phyloP scores from a whole-genome alignment of 176 grass and related monocot genomes.

The Miscanthus lutarioriparius region DNA sequence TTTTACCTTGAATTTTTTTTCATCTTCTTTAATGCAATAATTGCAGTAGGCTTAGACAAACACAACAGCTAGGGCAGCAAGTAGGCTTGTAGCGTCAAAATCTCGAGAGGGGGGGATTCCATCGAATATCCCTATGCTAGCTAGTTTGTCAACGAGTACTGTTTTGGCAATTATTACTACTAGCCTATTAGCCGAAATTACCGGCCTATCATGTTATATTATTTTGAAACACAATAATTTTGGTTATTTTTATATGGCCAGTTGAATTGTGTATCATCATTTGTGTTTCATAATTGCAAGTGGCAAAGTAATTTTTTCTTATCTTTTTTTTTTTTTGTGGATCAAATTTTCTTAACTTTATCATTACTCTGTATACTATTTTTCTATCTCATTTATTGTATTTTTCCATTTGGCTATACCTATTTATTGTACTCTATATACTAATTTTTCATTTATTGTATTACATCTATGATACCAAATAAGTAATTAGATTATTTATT shows the following conservation, averaged over 20 bases:
- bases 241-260: neutral
- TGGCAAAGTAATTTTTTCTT: neutral
- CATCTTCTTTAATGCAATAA: constrained; percentile 20
- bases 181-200: neutral
- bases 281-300: neutral
- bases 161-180: neutral
- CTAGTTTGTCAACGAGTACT: neutral
- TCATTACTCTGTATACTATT: too few species aligned
- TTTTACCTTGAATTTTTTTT: too few species aligned
- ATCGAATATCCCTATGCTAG: neutral
- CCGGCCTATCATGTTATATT: neutral
- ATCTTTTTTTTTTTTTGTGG: too few species aligned
- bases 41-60: constrained; percentile 2
- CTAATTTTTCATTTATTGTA: too few species aligned
- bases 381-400: too few species aligned
- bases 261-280: neutral
- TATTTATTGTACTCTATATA: too few species aligned
- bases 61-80: neutral
- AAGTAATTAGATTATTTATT: too few species aligned
- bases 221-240: neutral
- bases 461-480: too few species aligned
- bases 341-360: too few species aligned
- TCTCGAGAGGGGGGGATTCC: neutral
- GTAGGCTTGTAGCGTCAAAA: neutral
- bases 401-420: too few species aligned